These are phyloP conservation scores for Alliaria petiolata DNA, from an alignment of 345 rosid genomes.

Conservation along the genomic window DNA sequence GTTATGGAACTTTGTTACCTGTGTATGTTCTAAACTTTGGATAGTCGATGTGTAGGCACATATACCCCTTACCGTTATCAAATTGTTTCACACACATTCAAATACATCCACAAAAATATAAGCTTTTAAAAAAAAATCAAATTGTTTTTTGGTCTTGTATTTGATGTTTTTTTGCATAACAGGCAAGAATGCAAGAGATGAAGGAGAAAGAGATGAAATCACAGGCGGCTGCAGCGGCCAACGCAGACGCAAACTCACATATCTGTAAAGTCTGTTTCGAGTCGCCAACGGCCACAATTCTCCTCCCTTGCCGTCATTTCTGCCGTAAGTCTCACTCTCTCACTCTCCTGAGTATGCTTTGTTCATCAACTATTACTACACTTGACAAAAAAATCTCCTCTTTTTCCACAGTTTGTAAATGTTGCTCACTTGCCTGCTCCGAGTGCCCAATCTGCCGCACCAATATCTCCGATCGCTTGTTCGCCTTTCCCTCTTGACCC, in stretches of 20 bases:
- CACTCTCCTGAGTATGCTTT: background rate
- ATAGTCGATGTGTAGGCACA: too few relatives aligned
- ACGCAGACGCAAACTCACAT: conserved; percentile 83
- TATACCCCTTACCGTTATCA: too few relatives aligned
- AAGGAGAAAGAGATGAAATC: conserved; percentile 79
- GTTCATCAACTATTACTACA: background rate
- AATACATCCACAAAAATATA: background rate
- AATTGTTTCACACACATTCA: too few relatives aligned
- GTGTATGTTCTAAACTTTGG: too few relatives aligned
- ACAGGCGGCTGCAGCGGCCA: conserved; percentile 67
- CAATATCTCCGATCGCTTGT: conserved; percentile 77
- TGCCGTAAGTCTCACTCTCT: conserved; percentile 58
- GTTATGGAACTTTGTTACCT: too few relatives aligned
- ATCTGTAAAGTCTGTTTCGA: conserved; percentile 95
- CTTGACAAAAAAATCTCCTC: background rate
- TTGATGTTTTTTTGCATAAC: conserved; percentile 18
- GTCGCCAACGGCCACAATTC: conserved; percentile 85
- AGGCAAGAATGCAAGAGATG: conserved; percentile 98
- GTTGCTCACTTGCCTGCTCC: conserved; percentile 92
- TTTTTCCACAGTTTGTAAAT: conserved; percentile 80
- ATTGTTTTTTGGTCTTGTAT: background rate
- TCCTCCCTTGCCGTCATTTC: conserved; percentile 96
- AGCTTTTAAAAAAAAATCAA: background rate
- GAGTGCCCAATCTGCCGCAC: conserved; percentile 99
- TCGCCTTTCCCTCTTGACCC: conserved; percentile 78